phyloP scores from a whole-genome alignment of 352 stramenopile genomes.

The Pythium rishiriense region DNA sequence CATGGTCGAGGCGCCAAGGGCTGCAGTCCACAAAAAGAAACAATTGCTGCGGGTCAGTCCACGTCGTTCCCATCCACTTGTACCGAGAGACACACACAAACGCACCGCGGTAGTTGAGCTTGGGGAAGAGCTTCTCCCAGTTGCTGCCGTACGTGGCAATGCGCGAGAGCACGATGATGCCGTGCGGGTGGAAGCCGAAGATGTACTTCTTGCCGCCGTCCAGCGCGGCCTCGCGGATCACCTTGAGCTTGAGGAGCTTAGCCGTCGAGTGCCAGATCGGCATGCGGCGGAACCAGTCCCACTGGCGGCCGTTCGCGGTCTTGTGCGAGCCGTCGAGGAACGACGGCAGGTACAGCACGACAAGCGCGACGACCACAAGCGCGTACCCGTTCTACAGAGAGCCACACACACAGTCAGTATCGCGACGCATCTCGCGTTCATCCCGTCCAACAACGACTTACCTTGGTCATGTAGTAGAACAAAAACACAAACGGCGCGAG shows the following conservation, averaged over 20 bases:
- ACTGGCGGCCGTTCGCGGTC: conserved; percentile 51
- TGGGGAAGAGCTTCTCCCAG: conserved; percentile 74
- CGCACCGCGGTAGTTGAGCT: conserved; percentile 50
- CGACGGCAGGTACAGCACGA: conserved; percentile 63
- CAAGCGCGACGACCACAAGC: conserved; percentile 47
- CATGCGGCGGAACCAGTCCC: conserved; percentile 46
- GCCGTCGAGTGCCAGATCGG: conserved; percentile 53
- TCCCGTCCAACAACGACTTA: conserved; percentile 3
- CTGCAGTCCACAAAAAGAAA: conserved; percentile 18
- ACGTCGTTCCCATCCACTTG: too few species aligned
- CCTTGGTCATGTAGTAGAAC: conserved; percentile 66
- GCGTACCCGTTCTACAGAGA: conserved; percentile 44
- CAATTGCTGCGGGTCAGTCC: neutral
- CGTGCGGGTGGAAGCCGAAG: conserved; percentile 75
- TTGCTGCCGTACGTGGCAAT: conserved; percentile 62
- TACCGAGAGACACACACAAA: neutral
- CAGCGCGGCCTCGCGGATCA: conserved; percentile 64
- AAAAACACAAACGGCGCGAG: conserved; percentile 43
- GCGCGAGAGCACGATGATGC: conserved; percentile 76
- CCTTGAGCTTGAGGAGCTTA: conserved; percentile 51
- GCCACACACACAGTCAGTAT: neutral
- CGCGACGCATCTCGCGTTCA: too few species aligned
- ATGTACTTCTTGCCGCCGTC: conserved; percentile 71
- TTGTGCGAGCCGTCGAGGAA: conserved; percentile 59
- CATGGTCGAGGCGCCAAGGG: conserved; percentile 63